Evolutionary conservation across 306 rosid species (phyloP).

Genomic region (Trifolium dubium): DNA sequence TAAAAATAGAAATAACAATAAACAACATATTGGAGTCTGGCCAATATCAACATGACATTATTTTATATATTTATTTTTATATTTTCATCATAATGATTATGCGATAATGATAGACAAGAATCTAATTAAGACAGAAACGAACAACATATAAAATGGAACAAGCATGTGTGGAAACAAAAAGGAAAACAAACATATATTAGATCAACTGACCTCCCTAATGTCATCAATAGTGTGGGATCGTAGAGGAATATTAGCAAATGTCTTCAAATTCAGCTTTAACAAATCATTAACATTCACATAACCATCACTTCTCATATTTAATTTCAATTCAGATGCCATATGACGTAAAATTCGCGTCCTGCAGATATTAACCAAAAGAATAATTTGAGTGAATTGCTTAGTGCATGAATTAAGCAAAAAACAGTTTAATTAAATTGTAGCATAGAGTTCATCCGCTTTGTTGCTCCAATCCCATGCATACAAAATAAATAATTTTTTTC

Average conservation of each 20-base stretch:
- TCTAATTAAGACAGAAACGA: constrained; percentile 27
- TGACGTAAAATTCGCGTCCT: constrained; percentile 92
- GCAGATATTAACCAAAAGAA: constrained; percentile 29
- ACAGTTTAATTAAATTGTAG: background rate
- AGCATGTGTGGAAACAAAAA: background rate
- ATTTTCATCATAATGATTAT: constrained; percentile 20
- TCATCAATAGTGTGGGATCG: constrained; percentile 82
- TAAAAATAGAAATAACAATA: background rate
- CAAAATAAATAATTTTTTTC: too few species aligned
- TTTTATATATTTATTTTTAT: background rate
- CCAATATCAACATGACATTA: constrained; percentile 14
- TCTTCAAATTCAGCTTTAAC: constrained; percentile 72
- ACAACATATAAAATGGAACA: constrained; percentile 14
- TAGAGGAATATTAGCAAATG: constrained; percentile 76
- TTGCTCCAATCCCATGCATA: background rate
- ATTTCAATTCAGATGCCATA: constrained; percentile 80
- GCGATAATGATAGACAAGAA: constrained; percentile 9
- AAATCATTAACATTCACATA: constrained; percentile 79
- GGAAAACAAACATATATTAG: constrained; percentile 3
- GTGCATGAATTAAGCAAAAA: constrained; percentile 14
- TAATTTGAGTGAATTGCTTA: constrained; percentile 17
- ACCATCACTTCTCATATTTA: constrained; percentile 80
- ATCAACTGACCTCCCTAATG: constrained; percentile 74
- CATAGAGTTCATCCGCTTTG: constrained; percentile 1
- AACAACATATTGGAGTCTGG: background rate